These are phyloP conservation scores for Malus orientalis DNA, from an alignment of 306 rosid species.

Conservation along the genomic window DNA sequence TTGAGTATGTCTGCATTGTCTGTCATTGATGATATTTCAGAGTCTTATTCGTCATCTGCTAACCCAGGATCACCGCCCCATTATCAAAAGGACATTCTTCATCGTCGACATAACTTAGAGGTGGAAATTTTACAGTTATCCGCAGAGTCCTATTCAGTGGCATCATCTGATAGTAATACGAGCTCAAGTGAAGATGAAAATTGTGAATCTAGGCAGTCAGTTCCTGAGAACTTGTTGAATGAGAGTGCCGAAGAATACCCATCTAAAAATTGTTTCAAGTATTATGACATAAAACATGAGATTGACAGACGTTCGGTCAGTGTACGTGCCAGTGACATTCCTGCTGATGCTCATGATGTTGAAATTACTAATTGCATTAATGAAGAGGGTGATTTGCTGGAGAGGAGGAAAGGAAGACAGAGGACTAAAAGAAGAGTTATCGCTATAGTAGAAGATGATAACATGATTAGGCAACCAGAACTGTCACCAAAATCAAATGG, in stretches of 20 bases:
- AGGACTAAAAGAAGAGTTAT: slow-evolving; percentile 60
- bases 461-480: slow-evolving; percentile 19
- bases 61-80: slow-evolving; percentile 88
- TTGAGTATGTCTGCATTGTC: slow-evolving; percentile 39
- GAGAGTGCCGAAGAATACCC: slow-evolving; percentile 29
- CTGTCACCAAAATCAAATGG: slow-evolving; percentile 20
- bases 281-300: slow-evolving; percentile 30
- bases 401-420: slow-evolving; percentile 44
- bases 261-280: slow-evolving; percentile 19
- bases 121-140: slow-evolving; percentile 90
- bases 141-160: slow-evolving; percentile 77
- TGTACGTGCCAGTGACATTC: slow-evolving; percentile 18
- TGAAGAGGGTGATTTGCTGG: slow-evolving; percentile 33
- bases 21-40: slow-evolving; percentile 46
- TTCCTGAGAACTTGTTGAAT: slow-evolving; percentile 25
- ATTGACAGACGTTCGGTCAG: not conserved
- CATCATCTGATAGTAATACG: slow-evolving; percentile 88
- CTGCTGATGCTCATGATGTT: slow-evolving; percentile 25
- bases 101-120: slow-evolving; percentile 84
- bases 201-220: slow-evolving; percentile 31
- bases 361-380: slow-evolving; percentile 15
- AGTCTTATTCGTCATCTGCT: slow-evolving; percentile 53
- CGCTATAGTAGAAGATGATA: slow-evolving; percentile 38
- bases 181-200: slow-evolving; percentile 71
- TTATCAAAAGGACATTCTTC: slow-evolving; percentile 82